phyloP scores from a whole-genome alignment of 805 yeast genomes.

The Cyberlindnera galapagoensis region DNA sequence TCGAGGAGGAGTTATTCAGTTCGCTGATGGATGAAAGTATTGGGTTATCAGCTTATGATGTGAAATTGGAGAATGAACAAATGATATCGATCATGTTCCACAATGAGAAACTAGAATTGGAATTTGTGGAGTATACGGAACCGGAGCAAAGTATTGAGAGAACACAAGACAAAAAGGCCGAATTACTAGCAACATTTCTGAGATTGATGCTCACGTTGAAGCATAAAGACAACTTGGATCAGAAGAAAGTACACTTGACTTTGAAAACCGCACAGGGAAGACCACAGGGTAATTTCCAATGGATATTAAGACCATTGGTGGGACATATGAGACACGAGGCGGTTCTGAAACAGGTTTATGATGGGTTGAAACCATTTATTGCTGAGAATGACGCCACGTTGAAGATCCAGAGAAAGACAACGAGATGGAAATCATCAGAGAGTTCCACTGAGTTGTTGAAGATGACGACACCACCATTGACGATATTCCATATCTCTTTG shows the following conservation, averaged over 20 bases:
- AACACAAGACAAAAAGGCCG: constrained; percentile 33
- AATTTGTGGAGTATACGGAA: constrained; percentile 41
- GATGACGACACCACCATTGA: constrained; percentile 19
- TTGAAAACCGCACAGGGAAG: constrained; percentile 7
- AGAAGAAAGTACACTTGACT: constrained; percentile 19
- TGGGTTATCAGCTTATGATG: constrained; percentile 59
- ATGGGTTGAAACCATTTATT: constrained; percentile 13
- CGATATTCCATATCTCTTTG: constrained; percentile 27
- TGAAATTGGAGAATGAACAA: constrained; percentile 53
- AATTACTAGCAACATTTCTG: constrained; percentile 26
- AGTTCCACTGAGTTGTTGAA: too few species aligned
- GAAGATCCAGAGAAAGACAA: constrained; percentile 15
- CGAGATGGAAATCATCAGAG: too few species aligned
- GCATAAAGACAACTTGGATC: constrained; percentile 32
- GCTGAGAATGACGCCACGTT: constrained; percentile 10
- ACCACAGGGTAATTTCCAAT: constrained; percentile 31
- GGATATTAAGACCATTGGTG: constrained; percentile 48
- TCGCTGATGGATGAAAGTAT: constrained; percentile 75
- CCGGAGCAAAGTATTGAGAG: constrained; percentile 32
- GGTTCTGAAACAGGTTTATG: constrained; percentile 21
- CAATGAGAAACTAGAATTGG: constrained; percentile 66
- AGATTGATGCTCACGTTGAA: constrained; percentile 30
- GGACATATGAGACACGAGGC: constrained; percentile 53
- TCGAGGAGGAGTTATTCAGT: constrained; percentile 85
- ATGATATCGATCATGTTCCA: constrained; percentile 60